Evolutionary conservation across 768 basidiomycete species (phyloP).

Genomic region (Trametes cubensis): DNA sequence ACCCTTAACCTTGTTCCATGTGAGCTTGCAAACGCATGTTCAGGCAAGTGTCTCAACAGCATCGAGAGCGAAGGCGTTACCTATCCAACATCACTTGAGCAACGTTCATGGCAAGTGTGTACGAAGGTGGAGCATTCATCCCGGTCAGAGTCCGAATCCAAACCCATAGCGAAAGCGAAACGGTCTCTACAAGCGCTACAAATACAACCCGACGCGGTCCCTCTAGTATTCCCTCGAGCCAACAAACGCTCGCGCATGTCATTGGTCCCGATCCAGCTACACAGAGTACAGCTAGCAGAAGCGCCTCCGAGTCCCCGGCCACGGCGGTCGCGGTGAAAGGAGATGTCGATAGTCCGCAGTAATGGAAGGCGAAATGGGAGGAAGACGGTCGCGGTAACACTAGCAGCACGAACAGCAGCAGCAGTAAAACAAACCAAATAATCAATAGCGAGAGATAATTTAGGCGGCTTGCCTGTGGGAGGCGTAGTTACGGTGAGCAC

Average conservation of each 20-base stretch:
- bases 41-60: too few relatives aligned
- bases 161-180: too few relatives aligned
- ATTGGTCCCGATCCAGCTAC: slow-evolving; percentile 24
- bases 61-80: too few relatives aligned
- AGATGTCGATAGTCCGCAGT: slow-evolving; percentile 1
- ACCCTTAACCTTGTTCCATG: too few relatives aligned
- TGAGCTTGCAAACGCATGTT: too few relatives aligned
- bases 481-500: background rate
- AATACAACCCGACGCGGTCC: slow-evolving; percentile 10
- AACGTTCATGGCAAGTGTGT: too few relatives aligned
- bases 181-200: too few relatives aligned
- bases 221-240: slow-evolving; percentile 8
- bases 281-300: slow-evolving; percentile 18
- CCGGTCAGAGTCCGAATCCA: too few relatives aligned
- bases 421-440: slow-evolving; percentile 16
- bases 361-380: background rate
- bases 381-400: background rate
- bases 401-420: slow-evolving; percentile 11
- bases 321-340: background rate
- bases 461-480: slow-evolving; percentile 24
- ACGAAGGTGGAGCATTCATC: too few relatives aligned
- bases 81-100: too few relatives aligned
- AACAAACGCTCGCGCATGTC: slow-evolving; percentile 12
- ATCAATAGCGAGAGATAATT: slow-evolving; percentile 16
- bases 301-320: slow-evolving; percentile 4